These are phyloP conservation scores for Chaetomium cochliodes DNA, from an alignment of 495 filamentous ascomycete species.

Conservation along the genomic window DNA sequence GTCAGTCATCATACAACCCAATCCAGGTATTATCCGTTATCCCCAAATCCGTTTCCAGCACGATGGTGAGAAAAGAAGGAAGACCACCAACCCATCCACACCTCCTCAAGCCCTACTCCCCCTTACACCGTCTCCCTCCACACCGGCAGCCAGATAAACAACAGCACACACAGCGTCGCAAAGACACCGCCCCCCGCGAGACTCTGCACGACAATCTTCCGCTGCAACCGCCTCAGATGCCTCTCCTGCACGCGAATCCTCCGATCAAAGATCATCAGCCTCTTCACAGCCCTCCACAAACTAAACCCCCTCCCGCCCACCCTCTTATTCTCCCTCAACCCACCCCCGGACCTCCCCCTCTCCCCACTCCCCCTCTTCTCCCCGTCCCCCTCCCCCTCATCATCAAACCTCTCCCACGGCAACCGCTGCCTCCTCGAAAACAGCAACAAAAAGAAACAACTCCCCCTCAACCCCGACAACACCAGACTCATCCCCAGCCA, in stretches of 20 bases:
- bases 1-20: neutral
- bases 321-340: constrained; percentile 18
- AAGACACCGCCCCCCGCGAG: constrained; percentile 39
- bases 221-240: constrained; percentile 40
- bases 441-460: constrained; percentile 45
- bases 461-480: constrained; percentile 39
- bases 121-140: constrained; percentile 38
- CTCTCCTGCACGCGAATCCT: constrained; percentile 44
- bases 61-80: neutral
- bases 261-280: constrained; percentile 47
- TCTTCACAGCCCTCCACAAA: constrained; percentile 30
- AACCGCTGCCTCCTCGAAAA: constrained; percentile 42
- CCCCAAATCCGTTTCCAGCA: neutral
- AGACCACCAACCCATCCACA: neutral
- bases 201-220: constrained; percentile 45
- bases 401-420: constrained; percentile 46
- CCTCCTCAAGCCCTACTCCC: neutral
- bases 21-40: constrained; percentile 7
- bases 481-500: constrained; percentile 40
- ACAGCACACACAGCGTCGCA: constrained; percentile 35
- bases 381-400: constrained; percentile 21
- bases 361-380: constrained; percentile 10
- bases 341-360: constrained; percentile 13
- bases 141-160: constrained; percentile 44
- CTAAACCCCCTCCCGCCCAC: constrained; percentile 15